Base-by-base conservation (phyloP, 176 grass and related monocot genomes). In the Oropetium thomaeum region DNA sequence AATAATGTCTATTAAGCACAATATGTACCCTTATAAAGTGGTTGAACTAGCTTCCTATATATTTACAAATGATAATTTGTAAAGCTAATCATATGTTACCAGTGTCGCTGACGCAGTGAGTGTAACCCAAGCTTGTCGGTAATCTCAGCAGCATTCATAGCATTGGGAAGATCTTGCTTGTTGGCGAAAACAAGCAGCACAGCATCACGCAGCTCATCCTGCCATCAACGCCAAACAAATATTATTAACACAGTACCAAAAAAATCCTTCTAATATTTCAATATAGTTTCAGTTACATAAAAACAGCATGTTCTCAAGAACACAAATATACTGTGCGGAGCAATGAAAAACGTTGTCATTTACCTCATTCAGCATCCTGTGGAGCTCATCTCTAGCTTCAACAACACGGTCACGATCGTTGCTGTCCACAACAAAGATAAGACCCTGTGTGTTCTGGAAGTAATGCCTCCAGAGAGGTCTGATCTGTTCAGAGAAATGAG, bases 141-240 rank as follows among this genome's bases (percentile, higher is more conserved):
- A 11, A 83, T 83, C 72, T 83, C 81, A 51, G 81, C 81, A 69
- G 72, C 81, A 76, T 76, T 83, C 81, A 83, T 83, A 17, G 81
- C 81, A 17, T 83, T 83, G 33, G 81, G 81, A 51, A 83, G 81
- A 83, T 83, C 81, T 83, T 83, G 81, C 72, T 83, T 83, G 81
- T 83, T 83, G 64, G 81, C 81, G 11, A 83, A 83, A 27, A 83
- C 72, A 83, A 83, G 81, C 42, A 83, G 39, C 40, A 83, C 81
- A 76, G 73, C 81, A 77, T 83, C 81, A 32, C 72, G 81, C 1
- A 83, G 58, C 64, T 83, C 81, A 83, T 83, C 81, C 81, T 83
- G 54, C 13, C 52, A 77, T 31, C 28, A 77, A 39, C 62, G 11
- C 5, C 25, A 77, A 53, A 47, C 16, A 7, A 35, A 77, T 8